A percentile compares a stretch with the other conserved stretches of the same genome.
Conservation (phyloP, 257 asterid species). For the Forsythia viridissima region DNA sequence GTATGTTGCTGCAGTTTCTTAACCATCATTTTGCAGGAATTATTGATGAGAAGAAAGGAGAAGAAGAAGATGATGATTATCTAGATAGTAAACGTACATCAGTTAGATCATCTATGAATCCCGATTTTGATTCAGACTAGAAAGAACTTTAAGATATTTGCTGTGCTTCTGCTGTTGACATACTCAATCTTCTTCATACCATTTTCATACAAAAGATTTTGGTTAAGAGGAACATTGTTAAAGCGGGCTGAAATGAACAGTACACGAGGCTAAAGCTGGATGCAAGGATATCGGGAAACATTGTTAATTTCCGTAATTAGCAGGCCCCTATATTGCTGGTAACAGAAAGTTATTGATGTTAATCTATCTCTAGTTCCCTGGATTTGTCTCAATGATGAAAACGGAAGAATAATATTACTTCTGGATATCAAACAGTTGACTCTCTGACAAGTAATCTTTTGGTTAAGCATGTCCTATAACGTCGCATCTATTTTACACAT, state of each 20-base stretch:
- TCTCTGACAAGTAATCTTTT: too few species aligned
- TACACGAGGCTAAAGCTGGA: neutral
- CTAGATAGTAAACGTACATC: slow-evolving; percentile 49
- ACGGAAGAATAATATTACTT: too few species aligned
- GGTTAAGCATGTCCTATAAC: too few species aligned
- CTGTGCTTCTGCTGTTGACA: neutral
- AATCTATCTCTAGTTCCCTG: too few species aligned
- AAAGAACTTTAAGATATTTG: neutral
- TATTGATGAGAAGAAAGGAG: slow-evolving; percentile 71
- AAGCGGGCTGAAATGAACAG: neutral
- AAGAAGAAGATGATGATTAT: slow-evolving; percentile 71
- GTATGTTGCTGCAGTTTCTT: slow-evolving; percentile 24
- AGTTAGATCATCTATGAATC: slow-evolving; percentile 66
- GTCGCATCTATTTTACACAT: too few species aligned
- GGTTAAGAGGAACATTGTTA: neutral
- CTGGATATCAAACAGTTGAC: too few species aligned
- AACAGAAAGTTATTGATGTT: neutral
- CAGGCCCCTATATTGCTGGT: neutral
- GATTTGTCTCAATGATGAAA: too few species aligned
- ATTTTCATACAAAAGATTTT: neutral
- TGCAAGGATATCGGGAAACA: too few species aligned
- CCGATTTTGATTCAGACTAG: slow-evolving; percentile 89
- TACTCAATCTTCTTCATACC: neutral
- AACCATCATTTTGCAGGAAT: slow-evolving; percentile 52
- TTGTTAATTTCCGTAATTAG: too few species aligned